phyloP scores from a whole-genome alignment of 345 rosid species.

The Schrenkiella parvula region DNA sequence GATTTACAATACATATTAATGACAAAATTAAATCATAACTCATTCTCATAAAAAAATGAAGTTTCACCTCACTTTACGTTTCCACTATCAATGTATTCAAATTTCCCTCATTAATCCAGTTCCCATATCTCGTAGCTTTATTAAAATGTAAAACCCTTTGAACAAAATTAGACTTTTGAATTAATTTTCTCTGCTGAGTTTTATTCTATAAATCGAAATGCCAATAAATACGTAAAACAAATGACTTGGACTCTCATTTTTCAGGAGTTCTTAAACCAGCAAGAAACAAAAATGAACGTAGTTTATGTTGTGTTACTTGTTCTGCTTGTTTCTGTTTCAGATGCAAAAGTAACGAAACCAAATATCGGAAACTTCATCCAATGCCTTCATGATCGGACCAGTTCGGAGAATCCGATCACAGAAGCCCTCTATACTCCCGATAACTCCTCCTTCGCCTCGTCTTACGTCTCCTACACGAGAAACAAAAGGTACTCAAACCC shows the following conservation, averaged over 20 bases:
- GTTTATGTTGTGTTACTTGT: background rate
- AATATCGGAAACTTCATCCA: background rate
- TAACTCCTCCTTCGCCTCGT: constrained; percentile 7
- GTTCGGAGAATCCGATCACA: background rate
- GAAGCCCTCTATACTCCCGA: background rate
- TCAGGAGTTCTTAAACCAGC: no score
- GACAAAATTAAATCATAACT: no score
- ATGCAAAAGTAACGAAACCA: background rate
- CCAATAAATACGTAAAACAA: background rate
- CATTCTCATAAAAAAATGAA: background rate
- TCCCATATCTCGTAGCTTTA: background rate
- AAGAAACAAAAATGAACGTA: constrained; percentile 17
- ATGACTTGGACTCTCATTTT: background rate
- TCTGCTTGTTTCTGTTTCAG: constrained; percentile 14
- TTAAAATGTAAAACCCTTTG: background rate
- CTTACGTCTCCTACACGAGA: constrained; percentile 23
- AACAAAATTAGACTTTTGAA: background rate
- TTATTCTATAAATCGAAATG: background rate
- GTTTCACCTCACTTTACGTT: background rate
- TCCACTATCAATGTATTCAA: background rate
- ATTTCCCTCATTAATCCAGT: background rate
- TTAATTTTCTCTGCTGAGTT: background rate
- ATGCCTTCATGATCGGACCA: background rate
- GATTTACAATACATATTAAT: no score
- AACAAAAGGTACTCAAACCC: constrained; percentile 25